Percentiles rank a stretch among this genome's conserved stretches.
phyloP scores from a whole-genome alignment of 2,329 filamentous ascomycete species.

The Mycogone perniciosa region DNA sequence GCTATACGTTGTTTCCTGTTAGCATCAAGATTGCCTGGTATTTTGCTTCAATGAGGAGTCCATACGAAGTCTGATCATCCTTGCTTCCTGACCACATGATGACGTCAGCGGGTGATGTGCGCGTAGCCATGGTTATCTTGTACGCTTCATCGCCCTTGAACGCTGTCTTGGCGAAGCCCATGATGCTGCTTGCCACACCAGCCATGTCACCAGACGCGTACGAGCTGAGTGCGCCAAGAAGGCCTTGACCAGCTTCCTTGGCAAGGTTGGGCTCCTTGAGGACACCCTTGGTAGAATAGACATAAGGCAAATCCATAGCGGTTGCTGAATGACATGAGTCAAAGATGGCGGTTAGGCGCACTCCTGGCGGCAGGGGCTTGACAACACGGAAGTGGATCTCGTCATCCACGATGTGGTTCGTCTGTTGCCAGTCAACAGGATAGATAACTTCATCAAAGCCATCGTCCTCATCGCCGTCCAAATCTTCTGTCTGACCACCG shows the following conservation, averaged over 20 bases:
- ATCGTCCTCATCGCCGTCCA: slow-evolving; percentile 71
- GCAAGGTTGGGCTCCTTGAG: slow-evolving; percentile 77
- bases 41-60: slow-evolving; percentile 6
- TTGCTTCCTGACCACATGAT: slow-evolving; percentile 98
- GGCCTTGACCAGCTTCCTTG: slow-evolving; percentile 69
- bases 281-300: slow-evolving; percentile 73
- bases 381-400: slow-evolving; percentile 77
- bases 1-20: slow-evolving; percentile 38
- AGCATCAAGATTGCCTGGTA: slow-evolving; percentile 11
- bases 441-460: slow-evolving; percentile 76
- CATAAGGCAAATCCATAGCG: slow-evolving; percentile 69
- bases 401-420: slow-evolving; percentile 72
- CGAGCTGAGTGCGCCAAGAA: slow-evolving; percentile 65
- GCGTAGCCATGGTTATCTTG: slow-evolving; percentile 75
- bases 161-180: slow-evolving; percentile 82
- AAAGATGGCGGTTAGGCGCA: slow-evolving; percentile 77
- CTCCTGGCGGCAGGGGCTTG: slow-evolving; percentile 68
- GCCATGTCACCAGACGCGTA: slow-evolving; percentile 81
- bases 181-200: slow-evolving; percentile 72
- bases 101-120: slow-evolving; percentile 91
- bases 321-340: slow-evolving; percentile 77
- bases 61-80: slow-evolving; percentile 80
- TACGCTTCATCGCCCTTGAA: slow-evolving; percentile 72
- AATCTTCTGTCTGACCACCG: slow-evolving; percentile 67
- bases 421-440: slow-evolving; percentile 63